Conservation (phyloP, 306 rosid genomes). For the Rubus parviflorus region DNA sequence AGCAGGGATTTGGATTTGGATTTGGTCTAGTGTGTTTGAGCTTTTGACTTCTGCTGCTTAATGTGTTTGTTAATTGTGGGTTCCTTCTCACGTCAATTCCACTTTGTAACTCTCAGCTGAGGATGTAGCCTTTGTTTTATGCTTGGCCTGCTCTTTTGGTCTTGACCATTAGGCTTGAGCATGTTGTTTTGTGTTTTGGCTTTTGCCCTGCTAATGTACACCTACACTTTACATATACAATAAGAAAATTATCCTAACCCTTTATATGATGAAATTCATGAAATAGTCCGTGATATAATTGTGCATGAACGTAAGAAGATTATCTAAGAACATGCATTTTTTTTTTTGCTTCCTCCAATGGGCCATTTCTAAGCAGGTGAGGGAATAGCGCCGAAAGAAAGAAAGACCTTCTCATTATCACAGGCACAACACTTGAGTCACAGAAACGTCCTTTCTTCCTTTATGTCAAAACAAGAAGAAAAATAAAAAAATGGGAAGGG, state of each 20-base stretch:
- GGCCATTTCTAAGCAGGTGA: neutral
- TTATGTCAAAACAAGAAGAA: neutral
- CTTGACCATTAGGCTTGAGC: neutral
- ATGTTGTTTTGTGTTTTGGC: neutral
- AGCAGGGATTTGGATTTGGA: neutral
- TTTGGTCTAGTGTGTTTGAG: neutral
- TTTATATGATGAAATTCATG: neutral
- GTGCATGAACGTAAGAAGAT: neutral
- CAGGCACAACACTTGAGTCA: neutral
- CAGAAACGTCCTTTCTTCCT: neutral
- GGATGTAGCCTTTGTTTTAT: neutral
- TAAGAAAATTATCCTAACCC: too few relatives aligned
- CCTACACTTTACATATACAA: neutral
- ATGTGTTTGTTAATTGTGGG: neutral
- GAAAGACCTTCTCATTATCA: neutral
- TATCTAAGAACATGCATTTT: too few relatives aligned
- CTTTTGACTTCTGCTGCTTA: neutral
- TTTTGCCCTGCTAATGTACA: neutral
- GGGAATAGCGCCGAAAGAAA: neutral
- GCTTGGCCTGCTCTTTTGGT: neutral
- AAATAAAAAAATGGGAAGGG: neutral
- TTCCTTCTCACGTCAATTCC: neutral
- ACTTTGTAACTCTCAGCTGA: slow-evolving; percentile 7
- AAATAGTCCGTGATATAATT: neutral
- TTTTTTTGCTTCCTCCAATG: neutral